Evolutionary conservation across 345 rosid genomes (phyloP), one percentile per base, ranked within the genome.

Genomic region (Cochlearia excelsa): DNA sequence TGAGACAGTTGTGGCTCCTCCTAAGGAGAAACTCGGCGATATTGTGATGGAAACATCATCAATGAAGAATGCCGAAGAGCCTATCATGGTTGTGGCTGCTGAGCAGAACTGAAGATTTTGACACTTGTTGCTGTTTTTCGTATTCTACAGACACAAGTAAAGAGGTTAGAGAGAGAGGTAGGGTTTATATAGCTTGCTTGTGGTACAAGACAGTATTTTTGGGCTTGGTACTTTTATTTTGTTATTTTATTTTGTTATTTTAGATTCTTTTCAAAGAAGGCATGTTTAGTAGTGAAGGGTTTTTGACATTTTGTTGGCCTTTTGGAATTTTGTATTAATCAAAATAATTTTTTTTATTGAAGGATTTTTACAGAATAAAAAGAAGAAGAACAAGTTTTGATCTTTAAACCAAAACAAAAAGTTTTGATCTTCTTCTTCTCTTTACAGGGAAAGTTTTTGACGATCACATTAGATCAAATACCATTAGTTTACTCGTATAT

Each of bases 1-100:
- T 37, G 74, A 50, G 43, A 30, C 23, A 29, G 54, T 38, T 5
- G 26, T 37, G 47, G 69, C 30, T 48, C 50, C 74, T 30, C 54
- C 74, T 30, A 57, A 30, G 50, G 74, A 63, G 65, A 70, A 57
- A 37, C 51, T 33, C 1, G 43, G 28, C 11, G 69, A 63, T 23
- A 82, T 72, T 7, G 66, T 26, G 34, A 75, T 71, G 72, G 80
- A 71, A 61, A 60, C 46, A 55, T 71, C 73, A 67, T 69, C 34
- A 0, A 54, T 30, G n/a, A 54, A 69, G 57, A 69, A 69, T 54
- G n/a, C 34, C 0, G 57, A 69, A 31, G 73, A 61, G 28, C 26
- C 51, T 7, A 41, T 30, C 0, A 57, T 41, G 27, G 67, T 27
- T 45, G 60, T 52, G 57, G 44, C 33, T 46, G 59, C 55, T 57